Conservation (phyloP, 768 basidiomycete species). For the Russula earlei region DNA sequence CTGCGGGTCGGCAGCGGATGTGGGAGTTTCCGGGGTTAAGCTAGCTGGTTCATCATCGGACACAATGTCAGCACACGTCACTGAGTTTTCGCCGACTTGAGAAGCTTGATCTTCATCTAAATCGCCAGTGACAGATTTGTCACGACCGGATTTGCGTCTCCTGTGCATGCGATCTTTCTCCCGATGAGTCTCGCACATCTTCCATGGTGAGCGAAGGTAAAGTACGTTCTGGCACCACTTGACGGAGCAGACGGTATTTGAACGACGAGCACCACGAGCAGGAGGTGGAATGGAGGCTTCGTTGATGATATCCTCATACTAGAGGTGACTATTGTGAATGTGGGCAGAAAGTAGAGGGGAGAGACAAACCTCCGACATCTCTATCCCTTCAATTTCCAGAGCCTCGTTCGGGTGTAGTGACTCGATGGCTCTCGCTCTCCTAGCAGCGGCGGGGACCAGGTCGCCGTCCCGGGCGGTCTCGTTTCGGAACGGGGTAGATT, state of each 20-base stretch:
- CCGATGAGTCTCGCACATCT: conserved; percentile 41
- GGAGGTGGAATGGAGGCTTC: conserved; percentile 22
- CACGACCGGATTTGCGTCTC: conserved; percentile 26
- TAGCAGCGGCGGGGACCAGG: background rate
- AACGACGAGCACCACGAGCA: conserved; percentile 27
- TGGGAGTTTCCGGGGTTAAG: background rate
- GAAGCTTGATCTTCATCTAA: background rate
- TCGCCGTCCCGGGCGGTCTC: conserved; percentile 5
- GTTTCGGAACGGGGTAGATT: conserved; percentile 25
- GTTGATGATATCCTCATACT: conserved; percentile 10
- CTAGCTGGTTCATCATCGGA: background rate
- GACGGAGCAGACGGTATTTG: conserved; percentile 32
- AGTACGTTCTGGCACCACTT: conserved; percentile 38
- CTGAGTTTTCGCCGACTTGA: background rate
- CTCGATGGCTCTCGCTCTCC: background rate
- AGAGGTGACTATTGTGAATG: background rate
- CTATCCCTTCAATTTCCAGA: background rate
- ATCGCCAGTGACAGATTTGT: conserved; percentile 5
- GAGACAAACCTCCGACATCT: conserved; percentile 9
- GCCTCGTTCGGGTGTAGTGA: conserved; percentile 1
- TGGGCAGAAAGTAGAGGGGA: background rate
- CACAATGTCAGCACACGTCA: background rate
- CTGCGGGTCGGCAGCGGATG: background rate
- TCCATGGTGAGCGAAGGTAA: conserved; percentile 35
- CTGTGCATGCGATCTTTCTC: conserved; percentile 28